phyloP scores from a whole-genome alignment of 768 basidiomycete species.

The Amanita pseudoporphyria region DNA sequence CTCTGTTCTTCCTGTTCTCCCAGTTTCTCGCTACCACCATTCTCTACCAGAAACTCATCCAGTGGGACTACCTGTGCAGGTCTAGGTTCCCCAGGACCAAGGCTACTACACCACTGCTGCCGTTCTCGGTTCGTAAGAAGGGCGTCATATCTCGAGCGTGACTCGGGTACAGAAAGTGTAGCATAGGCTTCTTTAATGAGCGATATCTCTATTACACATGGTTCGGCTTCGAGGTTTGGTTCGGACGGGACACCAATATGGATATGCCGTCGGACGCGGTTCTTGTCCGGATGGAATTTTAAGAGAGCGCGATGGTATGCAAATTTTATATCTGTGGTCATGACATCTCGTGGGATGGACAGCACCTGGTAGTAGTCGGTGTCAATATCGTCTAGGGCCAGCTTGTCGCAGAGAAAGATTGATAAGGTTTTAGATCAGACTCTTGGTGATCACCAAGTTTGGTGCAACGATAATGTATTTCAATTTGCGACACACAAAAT shows the following conservation, averaged over 20 bases:
- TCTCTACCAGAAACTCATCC: slow-evolving; percentile 51
- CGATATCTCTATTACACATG: slow-evolving; percentile 34
- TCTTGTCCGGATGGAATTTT: slow-evolving; percentile 47
- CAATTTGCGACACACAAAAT: not conserved
- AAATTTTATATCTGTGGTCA: slow-evolving; percentile 47
- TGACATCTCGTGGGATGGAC: slow-evolving; percentile 37
- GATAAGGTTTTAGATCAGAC: not conserved
- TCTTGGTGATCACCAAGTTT: not conserved
- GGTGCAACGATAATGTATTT: not conserved
- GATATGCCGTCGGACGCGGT: slow-evolving; percentile 5
- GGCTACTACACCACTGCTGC: not conserved
- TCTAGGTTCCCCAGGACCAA: slow-evolving; percentile 30
- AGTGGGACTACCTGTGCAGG: slow-evolving; percentile 75
- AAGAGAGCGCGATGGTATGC: slow-evolving; percentile 64
- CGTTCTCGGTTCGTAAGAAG: slow-evolving; percentile 10
- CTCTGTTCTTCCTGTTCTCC: slow-evolving; percentile 12
- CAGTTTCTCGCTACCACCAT: not conserved
- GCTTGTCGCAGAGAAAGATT: slow-evolving; percentile 1
- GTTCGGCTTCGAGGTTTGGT: not conserved
- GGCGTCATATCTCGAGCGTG: slow-evolving; percentile 44
- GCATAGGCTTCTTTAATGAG: slow-evolving; percentile 59
- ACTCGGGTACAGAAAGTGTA: slow-evolving; percentile 41
- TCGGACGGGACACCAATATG: too few relatives aligned
- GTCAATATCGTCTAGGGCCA: not conserved
- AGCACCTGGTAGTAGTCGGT: slow-evolving; percentile 56